These are phyloP conservation scores for Tetrahymena elliotti DNA, from an alignment of 73 alveolate species.

Conservation along the genomic window DNA sequence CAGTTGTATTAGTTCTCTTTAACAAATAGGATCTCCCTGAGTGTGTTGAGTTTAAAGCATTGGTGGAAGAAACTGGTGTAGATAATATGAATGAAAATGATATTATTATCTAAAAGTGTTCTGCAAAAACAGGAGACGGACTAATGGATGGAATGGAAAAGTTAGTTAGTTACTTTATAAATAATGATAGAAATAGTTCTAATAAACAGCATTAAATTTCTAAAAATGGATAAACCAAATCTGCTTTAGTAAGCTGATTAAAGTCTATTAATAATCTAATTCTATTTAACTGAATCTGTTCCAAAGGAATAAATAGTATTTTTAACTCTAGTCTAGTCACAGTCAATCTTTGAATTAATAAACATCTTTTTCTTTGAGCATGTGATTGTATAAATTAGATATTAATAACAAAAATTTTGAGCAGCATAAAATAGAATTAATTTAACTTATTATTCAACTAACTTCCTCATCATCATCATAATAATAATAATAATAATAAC, in stretches of 20 bases:
- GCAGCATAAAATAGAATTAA: neutral
- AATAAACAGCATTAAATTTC: neutral
- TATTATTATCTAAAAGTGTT: conserved; percentile 38
- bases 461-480: too few relatives aligned
- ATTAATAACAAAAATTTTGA: neutral
- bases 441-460: neutral
- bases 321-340: neutral
- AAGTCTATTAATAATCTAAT: neutral
- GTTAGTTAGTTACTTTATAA: conserved; percentile 3
- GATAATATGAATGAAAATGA: conserved; percentile 10
- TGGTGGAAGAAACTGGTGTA: conserved; percentile 28
- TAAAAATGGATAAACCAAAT: neutral
- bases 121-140: conserved; percentile 58
- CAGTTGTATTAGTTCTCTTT: conserved; percentile 21
- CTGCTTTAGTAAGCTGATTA: neutral
- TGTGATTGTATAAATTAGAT: neutral
- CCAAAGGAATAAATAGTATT: neutral
- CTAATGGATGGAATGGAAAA: conserved; percentile 55
- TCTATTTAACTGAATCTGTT: neutral
- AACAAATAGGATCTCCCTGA: conserved; percentile 5
- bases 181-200: neutral
- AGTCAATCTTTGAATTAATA: neutral
- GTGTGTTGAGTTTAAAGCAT: conserved; percentile 5
- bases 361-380: neutral
- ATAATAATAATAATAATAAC: too few relatives aligned